Evolutionary conservation across 2,329 filamentous ascomycete species (phyloP), one percentile per base, ranked within the genome.

Genomic region (Pseudonectria foliicola): DNA sequence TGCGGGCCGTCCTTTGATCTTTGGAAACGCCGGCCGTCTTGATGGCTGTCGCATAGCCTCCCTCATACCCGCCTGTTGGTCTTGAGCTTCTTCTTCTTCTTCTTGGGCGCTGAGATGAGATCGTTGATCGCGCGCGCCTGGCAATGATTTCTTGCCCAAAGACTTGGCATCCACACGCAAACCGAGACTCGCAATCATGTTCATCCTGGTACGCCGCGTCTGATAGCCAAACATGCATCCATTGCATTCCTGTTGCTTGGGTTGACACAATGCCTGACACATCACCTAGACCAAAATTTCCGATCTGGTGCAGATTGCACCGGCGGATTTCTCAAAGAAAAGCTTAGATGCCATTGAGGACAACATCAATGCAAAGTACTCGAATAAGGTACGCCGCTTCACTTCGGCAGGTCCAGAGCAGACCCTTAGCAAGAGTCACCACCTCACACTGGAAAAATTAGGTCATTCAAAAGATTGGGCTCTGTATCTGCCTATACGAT

Each of bases 281-380:
- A 38, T 28, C 32, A 33, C 13, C 23, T 44, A 95, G 92, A 92
- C 88, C 28, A 95, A 92, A 48, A 80, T 98, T 51, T 82, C 88
- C 50, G 92, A 98, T 68, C 73, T 98, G 50, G 87, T 98, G 48
- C 86, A 94, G 63, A 93, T 98, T 64, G 74, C 77, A 23, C 92
- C 92, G 2, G 77, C 86, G 53, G 85, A 95, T 57, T 95, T 96
- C 56, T 75, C 80, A 42, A 92, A 92, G 61, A 72, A 78, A 41
- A 93, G 85, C 54, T 75, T 78, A 23, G 75, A 88, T 44, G 87
- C 88, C 1, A 86, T 98, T 44, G 88, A 95, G 63, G 89, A 98
- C 66, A 92, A 92, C 53, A 92, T 98, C 65, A 96, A 98, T 59
- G 74, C 80, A 44, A 98, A 98, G 64, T 98, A 95, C 62, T 80